phyloP scores from a whole-genome alignment of 352 stramenopile genomes.

The Phytophthora vignae region DNA sequence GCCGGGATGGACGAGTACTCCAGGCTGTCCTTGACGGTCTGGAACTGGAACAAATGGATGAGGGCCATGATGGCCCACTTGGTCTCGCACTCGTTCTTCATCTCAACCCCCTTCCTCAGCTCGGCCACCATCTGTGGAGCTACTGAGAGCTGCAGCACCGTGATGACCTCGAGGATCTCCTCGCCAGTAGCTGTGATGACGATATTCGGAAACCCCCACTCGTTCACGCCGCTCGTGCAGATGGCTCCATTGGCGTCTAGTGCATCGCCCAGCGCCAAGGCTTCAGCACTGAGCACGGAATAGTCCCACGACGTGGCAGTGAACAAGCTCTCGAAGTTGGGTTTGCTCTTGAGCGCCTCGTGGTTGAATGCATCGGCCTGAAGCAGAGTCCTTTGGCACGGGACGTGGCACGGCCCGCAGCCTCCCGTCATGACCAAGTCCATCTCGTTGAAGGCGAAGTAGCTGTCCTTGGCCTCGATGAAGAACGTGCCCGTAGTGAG shows the following conservation, averaged over 20 bases:
- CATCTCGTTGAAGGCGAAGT: conserved; percentile 31
- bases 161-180: conserved; percentile 29
- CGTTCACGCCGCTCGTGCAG: conserved; percentile 35
- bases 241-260: conserved; percentile 34
- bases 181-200: conserved; percentile 26
- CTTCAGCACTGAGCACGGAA: conserved; percentile 20
- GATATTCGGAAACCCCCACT: conserved; percentile 35
- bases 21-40: conserved; percentile 18
- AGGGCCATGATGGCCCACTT: conserved; percentile 28
- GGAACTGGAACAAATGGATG: conserved; percentile 38
- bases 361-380: conserved; percentile 9
- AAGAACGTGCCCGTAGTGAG: conserved; percentile 16
- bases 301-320: conserved; percentile 32
- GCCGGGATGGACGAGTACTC: conserved; percentile 31
- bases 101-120: conserved; percentile 21
- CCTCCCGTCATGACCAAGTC: conserved; percentile 19
- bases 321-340: conserved; percentile 33
- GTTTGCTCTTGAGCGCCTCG: conserved; percentile 39
- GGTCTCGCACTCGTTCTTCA: conserved; percentile 23
- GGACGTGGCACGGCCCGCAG: conserved; percentile 15
- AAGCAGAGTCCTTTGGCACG: conserved; percentile 3
- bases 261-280: conserved; percentile 11
- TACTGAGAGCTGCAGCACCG: conserved; percentile 21
- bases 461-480: conserved; percentile 31
- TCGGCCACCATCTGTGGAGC: conserved; percentile 23